phyloP scores from a whole-genome alignment of 2,329 filamentous ascomycete species.

The Verticillium nonalfalfae region DNA sequence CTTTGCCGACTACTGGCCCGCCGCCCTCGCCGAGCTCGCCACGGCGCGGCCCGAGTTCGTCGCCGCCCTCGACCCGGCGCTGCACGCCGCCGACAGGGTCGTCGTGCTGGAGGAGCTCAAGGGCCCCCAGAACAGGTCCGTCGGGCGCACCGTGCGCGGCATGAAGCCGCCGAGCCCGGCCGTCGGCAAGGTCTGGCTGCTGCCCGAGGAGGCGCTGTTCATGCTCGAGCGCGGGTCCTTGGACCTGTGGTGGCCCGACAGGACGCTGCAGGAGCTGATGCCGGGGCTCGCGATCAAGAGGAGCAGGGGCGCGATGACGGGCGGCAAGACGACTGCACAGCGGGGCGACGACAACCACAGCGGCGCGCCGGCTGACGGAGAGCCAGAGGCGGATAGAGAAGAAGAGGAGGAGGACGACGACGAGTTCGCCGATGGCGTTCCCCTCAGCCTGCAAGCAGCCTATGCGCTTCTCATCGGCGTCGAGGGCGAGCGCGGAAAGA shows the following conservation, averaged over 20 bases:
- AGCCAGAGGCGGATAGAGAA: slow-evolving; percentile 13
- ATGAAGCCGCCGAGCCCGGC: slow-evolving; percentile 44
- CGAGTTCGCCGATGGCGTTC: slow-evolving; percentile 60
- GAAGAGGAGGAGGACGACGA: slow-evolving; percentile 24
- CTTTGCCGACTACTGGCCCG: slow-evolving; percentile 54
- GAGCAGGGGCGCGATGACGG: slow-evolving; percentile 18
- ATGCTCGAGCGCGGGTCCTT: slow-evolving; percentile 81
- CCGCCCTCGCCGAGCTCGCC: slow-evolving; percentile 1
- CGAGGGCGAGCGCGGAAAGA: slow-evolving; percentile 54
- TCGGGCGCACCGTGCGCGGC: slow-evolving; percentile 60
- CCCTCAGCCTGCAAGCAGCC: slow-evolving; percentile 84
- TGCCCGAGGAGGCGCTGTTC: slow-evolving; percentile 89
- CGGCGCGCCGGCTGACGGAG: slow-evolving; percentile 10
- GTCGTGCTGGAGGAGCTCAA: slow-evolving; percentile 67
- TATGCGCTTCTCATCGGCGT: slow-evolving; percentile 78
- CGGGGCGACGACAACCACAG: slow-evolving; percentile 13
- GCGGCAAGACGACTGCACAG: background rate
- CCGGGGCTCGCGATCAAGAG: slow-evolving; percentile 17
- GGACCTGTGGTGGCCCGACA: slow-evolving; percentile 76
- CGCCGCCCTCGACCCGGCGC: slow-evolving; percentile 28
- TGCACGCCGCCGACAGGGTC: slow-evolving; percentile 38
- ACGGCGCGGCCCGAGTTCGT: slow-evolving; percentile 9
- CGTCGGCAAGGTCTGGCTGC: slow-evolving; percentile 66
- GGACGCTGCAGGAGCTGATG: slow-evolving; percentile 42
- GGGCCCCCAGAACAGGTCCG: slow-evolving; percentile 66